These are phyloP conservation scores for Pythium rishiriense DNA, from an alignment of 352 stramenopile species.

Conservation along the genomic window DNA sequence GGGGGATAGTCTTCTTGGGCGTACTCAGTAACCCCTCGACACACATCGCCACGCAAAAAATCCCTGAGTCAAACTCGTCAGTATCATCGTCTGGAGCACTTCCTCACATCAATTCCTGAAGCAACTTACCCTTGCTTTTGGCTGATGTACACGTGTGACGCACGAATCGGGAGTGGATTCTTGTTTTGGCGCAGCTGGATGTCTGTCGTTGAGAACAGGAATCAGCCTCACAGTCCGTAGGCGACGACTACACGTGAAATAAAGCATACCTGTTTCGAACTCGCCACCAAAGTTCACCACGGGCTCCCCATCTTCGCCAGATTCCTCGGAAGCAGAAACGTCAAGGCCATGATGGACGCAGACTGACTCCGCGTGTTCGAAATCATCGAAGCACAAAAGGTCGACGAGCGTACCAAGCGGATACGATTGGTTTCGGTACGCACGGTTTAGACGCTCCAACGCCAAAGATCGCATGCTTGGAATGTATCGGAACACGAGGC, in stretches of 20 bases:
- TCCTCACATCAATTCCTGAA: too few relatives aligned
- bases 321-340: constrained; percentile 39
- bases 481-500: constrained; percentile 82
- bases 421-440: constrained; percentile 69
- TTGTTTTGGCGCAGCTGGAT: constrained; percentile 69
- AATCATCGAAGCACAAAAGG: constrained; percentile 80
- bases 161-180: constrained; percentile 49
- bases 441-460: constrained; percentile 80
- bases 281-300: constrained; percentile 76
- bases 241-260: background rate
- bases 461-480: constrained; percentile 69
- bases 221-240: background rate
- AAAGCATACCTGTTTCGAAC: constrained; percentile 67
- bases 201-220: constrained; percentile 33
- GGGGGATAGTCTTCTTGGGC: constrained; percentile 62
- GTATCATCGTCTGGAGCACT: background rate
- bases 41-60: constrained; percentile 69
- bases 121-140: constrained; percentile 73
- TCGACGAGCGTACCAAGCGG: constrained; percentile 61
- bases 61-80: constrained; percentile 34
- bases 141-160: constrained; percentile 71
- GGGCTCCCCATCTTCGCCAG: constrained; percentile 36
- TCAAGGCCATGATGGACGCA: constrained; percentile 69
- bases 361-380: constrained; percentile 65
- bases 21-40: constrained; percentile 84